Base-by-base conservation (phyloP, 169 alveolate genomes). In the Cryptosporidium meleagridis region DNA sequence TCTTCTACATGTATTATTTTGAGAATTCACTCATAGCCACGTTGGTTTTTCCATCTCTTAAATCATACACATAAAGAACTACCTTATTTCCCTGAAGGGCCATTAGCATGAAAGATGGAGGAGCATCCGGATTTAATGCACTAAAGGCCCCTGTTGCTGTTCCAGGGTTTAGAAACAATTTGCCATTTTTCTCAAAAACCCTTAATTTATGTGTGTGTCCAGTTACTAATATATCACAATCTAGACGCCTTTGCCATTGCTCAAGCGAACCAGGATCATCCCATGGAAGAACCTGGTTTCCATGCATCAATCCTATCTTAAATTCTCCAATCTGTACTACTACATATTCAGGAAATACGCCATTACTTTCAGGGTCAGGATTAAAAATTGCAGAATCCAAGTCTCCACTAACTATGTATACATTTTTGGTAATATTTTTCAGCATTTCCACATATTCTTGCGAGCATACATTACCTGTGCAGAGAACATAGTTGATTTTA, bases 211-310 rank as follows among this genome's bases (percentile, higher is more conserved):
- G 99, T 59, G 97, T 95, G 84, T 96, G 97, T 23, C 99, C 99
- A 37, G 93, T 91, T 52, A 97, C 95, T 62, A 96, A 87, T 52
- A 97, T 94, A 91, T 97, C 99, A 87, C 97, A 94, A 69, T 95
- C 98, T 41, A 96, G 85, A 85, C 95, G 91, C 86, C 98, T 94
- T 85, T 94, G 95, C 86, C 96, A 92, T 48, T 94, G 92, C 33
- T 93, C 91, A 53, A 97, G 80, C 5, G 98, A 94, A 87, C 95
- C 98, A 9, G 92, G 87, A 89, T 97, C 98, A 29, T 97, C 98
- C 98, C 98, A 96, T 14, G 99, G 99, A 26, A 96, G 93, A 6
- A 96, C 93, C 91, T 97, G 95, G 85, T 97, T 98, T n/a, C 99
- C 99, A 92, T 97, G 99, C 45, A 97, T 94, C 72, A 97, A 70